phyloP scores from a whole-genome alignment of 2,329 filamentous ascomycete genomes.

The Fonsecaea erecta region DNA sequence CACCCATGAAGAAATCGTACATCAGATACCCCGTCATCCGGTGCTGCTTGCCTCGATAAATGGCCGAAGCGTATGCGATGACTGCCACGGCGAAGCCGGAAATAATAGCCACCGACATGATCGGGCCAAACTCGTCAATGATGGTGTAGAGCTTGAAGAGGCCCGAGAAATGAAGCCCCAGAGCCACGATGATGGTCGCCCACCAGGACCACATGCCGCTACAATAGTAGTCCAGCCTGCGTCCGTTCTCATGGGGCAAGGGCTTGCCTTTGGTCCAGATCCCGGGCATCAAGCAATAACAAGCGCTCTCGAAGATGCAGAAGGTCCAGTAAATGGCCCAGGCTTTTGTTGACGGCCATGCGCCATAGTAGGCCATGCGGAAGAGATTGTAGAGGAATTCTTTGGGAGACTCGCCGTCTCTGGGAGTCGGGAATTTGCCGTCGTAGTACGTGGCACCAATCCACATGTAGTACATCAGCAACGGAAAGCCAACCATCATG shows the following conservation, averaged over 20 bases:
- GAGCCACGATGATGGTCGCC: conserved; percentile 73
- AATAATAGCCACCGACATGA: conserved; percentile 90
- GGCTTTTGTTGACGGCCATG: conserved; percentile 79
- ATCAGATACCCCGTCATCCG: conserved; percentile 84
- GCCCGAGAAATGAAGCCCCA: conserved; percentile 77
- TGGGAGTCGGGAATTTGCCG: conserved; percentile 74
- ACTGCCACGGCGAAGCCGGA: conserved; percentile 84
- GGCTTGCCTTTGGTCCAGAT: conserved; percentile 88
- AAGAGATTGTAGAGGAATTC: conserved; percentile 76
- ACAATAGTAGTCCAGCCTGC: conserved; percentile 93
- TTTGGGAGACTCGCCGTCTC: conserved; percentile 66
- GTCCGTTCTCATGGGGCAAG: conserved; percentile 77
- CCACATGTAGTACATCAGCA: conserved; percentile 99
- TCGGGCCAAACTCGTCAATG: conserved; percentile 91
- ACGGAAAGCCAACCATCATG: conserved; percentile 93
- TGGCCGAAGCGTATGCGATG: conserved; percentile 83
- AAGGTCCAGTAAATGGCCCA: conserved; percentile 97
- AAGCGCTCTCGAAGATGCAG: conserved; percentile 79
- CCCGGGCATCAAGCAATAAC: conserved; percentile 85
- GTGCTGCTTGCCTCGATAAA: conserved; percentile 79
- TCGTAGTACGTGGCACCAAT: conserved; percentile 91
- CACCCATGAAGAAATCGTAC: conserved; percentile 92
- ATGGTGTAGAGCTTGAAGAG: conserved; percentile 88
- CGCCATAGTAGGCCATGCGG: conserved; percentile 76
- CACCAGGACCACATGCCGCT: conserved; percentile 88